These are phyloP conservation scores for Pochonia chlamydosporia DNA, from an alignment of 2,329 filamentous ascomycete species.

Conservation along the genomic window DNA sequence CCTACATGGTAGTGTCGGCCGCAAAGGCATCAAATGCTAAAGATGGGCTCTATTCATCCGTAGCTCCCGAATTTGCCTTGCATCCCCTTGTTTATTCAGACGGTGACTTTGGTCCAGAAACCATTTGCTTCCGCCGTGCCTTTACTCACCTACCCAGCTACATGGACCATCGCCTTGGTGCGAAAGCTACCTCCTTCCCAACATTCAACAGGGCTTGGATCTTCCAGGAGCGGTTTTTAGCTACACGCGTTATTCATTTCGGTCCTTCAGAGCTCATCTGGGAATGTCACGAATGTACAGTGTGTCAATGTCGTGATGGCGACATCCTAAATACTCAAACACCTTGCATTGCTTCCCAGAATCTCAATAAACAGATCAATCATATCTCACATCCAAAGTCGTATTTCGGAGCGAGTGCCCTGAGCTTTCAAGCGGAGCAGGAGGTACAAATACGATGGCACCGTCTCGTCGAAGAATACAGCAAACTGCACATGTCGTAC, in stretches of 20 bases:
- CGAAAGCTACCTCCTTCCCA: constrained; percentile 1
- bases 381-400: constrained; percentile 1
- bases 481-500: constrained; percentile 8
- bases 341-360: not conserved
- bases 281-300: constrained; percentile 9
- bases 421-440: not conserved
- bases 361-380: not conserved
- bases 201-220: constrained; percentile 12
- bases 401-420: not conserved
- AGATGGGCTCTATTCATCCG: constrained; percentile 6
- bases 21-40: not conserved
- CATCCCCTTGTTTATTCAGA: not conserved
- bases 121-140: constrained; percentile 8
- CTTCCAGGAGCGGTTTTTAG: constrained; percentile 10
- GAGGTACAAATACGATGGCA: constrained; percentile 8
- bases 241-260: constrained; percentile 10
- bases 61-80: not conserved
- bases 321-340: not conserved
- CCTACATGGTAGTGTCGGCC: constrained; percentile 8
- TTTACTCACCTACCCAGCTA: constrained; percentile 8
- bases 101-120: not conserved
- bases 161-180: constrained; percentile 7
- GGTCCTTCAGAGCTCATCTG: constrained; percentile 11
- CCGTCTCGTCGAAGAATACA: constrained; percentile 11
- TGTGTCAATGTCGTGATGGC: constrained; percentile 8